Evolutionary conservation across 129 eudicot genomes (phyloP), one percentile per base, ranked within the genome.

Genomic region (Erigeron canadensis): DNA sequence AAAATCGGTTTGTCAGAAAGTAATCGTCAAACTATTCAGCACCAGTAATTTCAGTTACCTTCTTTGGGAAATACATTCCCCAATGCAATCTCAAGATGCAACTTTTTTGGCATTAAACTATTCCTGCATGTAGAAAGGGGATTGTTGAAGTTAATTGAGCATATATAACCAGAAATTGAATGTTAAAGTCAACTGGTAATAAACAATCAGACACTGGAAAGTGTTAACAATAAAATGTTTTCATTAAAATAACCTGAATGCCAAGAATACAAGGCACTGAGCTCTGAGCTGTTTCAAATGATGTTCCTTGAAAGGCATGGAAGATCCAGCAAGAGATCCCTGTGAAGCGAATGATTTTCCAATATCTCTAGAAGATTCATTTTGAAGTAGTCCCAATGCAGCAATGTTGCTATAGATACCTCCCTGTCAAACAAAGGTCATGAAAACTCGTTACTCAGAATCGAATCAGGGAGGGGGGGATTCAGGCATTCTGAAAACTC

Each of bases 251-350:
- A 64, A 94, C 99, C 99, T 86, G 77, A 95, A 87, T 16, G 99
- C 97, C 81, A 95, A 83, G 83, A 87, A 90, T 48, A 95, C 99
- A 72, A 90, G 96, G 73, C 99, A 95, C 78, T 95, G 99, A 46
- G 99, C 99, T 82, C 99, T 87, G 63, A 95, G 96, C 72, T 95
- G 99, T 68, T 90, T 95, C 45, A 95, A 67, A 73, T 95, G 99
- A 50, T 95, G 96, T 71, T 95, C 99, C 76, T 95, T 90, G 51
- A 94, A 94, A 72, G 96, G 99, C 81, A 81, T 76, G 77, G 81
- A 64, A 63, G 84, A 55, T 39, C 77, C 76, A 23, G 57, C 74
- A 53, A 66, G 47, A 47, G 89, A 48, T 66, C 85, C 82, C 65
- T 71, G 91, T 42, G 78, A 37, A 40, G 76, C 77, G 23, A 87